Percentiles rank a stretch among this genome's conserved stretches.
Evolutionary conservation across 352 stramenopile genomes (phyloP).

Genomic region (Salisapilia sapeloensis): DNA sequence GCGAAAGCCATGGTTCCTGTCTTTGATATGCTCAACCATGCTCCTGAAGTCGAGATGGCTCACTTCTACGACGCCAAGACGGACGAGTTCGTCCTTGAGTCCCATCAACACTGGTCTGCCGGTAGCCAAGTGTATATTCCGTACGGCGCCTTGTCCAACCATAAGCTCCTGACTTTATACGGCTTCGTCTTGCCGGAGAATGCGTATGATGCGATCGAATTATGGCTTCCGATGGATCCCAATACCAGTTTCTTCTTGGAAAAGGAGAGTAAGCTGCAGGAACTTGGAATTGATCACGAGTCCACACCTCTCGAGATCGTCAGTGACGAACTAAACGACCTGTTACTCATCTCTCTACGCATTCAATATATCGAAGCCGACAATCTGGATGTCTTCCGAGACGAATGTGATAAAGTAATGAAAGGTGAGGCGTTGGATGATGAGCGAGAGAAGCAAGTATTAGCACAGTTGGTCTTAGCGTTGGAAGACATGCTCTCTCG

Average conservation of each 20-base stretch:
- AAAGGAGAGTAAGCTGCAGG: slow-evolving; percentile 22
- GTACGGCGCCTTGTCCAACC: slow-evolving; percentile 66
- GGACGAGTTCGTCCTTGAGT: slow-evolving; percentile 43
- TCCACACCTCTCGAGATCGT: slow-evolving; percentile 47
- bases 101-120: slow-evolving; percentile 52
- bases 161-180: slow-evolving; percentile 67
- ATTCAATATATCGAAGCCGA: slow-evolving; percentile 48
- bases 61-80: slow-evolving; percentile 39
- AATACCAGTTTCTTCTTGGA: slow-evolving; percentile 18
- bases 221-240: slow-evolving; percentile 55
- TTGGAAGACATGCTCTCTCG: slow-evolving; percentile 38
- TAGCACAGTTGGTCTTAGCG: slow-evolving; percentile 39
- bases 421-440: slow-evolving; percentile 32
- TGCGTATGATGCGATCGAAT: slow-evolving; percentile 47
- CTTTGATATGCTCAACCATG: slow-evolving; percentile 80
- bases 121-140: slow-evolving; percentile 66
- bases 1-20: slow-evolving; percentile 74
- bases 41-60: slow-evolving; percentile 50
- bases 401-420: slow-evolving; percentile 18
- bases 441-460: slow-evolving; percentile 26
- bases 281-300: slow-evolving; percentile 39
- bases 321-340: slow-evolving; percentile 35
- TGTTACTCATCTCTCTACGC: slow-evolving; percentile 38
- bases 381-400: slow-evolving; percentile 15
- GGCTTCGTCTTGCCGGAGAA: slow-evolving; percentile 59